phyloP scores from a whole-genome alignment of 768 basidiomycete species.

The Trametes gibbosa region DNA sequence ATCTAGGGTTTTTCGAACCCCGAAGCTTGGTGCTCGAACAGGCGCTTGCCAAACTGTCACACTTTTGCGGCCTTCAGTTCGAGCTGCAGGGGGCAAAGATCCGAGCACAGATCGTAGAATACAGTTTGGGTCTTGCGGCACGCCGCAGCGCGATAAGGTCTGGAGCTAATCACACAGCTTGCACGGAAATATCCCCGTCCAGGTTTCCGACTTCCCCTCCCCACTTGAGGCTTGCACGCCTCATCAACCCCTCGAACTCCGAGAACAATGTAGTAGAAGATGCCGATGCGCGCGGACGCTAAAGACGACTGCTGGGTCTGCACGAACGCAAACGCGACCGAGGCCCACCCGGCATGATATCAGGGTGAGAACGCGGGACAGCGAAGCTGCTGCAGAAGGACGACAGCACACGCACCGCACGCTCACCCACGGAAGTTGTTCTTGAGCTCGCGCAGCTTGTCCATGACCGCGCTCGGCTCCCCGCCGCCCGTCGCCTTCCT shows the following conservation, averaged over 20 bases:
- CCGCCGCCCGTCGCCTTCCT: slow-evolving; percentile 50
- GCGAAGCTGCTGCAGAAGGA: background rate
- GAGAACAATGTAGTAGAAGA: background rate
- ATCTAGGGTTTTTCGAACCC: too few species aligned
- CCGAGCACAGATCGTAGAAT: background rate
- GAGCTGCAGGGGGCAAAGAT: background rate
- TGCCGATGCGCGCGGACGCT: background rate
- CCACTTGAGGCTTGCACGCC: too few species aligned
- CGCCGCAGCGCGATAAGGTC: background rate
- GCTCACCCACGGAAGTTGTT: slow-evolving; percentile 73
- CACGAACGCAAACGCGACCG: background rate
- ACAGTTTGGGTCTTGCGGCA: background rate
- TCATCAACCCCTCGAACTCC: too few species aligned
- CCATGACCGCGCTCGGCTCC: slow-evolving; percentile 64
- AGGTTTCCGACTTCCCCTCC: background rate
- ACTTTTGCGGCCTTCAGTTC: too few species aligned
- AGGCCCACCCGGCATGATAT: too few species aligned
- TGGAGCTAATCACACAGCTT: background rate
- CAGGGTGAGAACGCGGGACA: background rate
- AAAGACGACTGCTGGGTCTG: slow-evolving; percentile 4
- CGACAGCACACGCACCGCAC: slow-evolving; percentile 5
- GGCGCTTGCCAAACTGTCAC: too few species aligned
- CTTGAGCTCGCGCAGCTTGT: slow-evolving; percentile 76
- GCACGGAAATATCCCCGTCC: background rate
- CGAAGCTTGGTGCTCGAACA: too few species aligned